Evolutionary conservation across 2,329 filamentous ascomycete species (phyloP).

Genomic region (Colletotrichum lentis): DNA sequence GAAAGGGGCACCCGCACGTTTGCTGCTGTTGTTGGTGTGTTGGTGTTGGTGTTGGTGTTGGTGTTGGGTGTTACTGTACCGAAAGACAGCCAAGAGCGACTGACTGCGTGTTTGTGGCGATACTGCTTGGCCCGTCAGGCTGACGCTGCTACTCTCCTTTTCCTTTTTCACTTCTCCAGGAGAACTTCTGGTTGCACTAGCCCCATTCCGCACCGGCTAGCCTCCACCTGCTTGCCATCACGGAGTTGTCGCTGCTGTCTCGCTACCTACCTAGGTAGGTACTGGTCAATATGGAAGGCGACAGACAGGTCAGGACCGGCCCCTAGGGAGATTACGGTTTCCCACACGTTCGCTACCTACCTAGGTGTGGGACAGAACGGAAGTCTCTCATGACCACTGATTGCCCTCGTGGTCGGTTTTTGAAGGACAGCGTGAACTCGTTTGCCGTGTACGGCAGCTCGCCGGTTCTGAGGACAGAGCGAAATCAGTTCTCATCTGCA

Average conservation of each 20-base stretch:
- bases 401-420: neutral
- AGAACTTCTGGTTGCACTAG: no score
- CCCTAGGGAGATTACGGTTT: neutral
- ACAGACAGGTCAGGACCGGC: neutral
- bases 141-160: no score
- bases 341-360: neutral
- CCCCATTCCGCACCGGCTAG: no score
- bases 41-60: no score
- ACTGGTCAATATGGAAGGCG: neutral
- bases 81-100: neutral
- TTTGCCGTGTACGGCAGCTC: neutral
- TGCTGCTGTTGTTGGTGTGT: neutral
- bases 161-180: no score
- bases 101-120: neutral
- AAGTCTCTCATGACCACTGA: neutral
- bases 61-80: neutral
- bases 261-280: neutral
- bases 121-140: no score
- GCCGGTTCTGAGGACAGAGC: neutral
- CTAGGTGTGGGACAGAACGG: neutral
- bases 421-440: neutral
- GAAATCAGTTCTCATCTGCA: neutral
- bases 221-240: neutral
- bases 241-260: neutral
- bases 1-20: neutral